These are phyloP conservation scores for Cutaneotrichosporon mucoides DNA, from an alignment of 1,284 basidiomycete genomes.

Conservation along the genomic window DNA sequence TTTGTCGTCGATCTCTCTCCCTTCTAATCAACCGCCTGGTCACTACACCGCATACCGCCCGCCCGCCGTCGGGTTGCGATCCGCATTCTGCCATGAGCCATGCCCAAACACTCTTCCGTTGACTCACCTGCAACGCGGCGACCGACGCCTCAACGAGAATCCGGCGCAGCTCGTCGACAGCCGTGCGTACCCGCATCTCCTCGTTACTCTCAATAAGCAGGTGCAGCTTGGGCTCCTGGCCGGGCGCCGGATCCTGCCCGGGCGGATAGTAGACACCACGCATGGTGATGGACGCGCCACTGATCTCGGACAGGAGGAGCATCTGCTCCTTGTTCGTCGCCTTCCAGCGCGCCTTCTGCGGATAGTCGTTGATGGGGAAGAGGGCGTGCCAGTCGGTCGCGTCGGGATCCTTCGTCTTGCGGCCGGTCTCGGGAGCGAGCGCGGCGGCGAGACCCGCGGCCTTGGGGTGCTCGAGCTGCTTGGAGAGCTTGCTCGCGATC, in stretches of 20 bases:
- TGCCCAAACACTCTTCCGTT: too few species aligned
- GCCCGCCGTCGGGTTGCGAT: slow-evolving; percentile 9
- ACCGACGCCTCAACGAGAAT: slow-evolving; percentile 76
- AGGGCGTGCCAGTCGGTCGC: slow-evolving; percentile 99
- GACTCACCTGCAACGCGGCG: slow-evolving; percentile 39
- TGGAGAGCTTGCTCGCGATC: slow-evolving; percentile 70
- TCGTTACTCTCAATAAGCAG: slow-evolving; percentile 97
- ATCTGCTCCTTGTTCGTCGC: slow-evolving; percentile 99
- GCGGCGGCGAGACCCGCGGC: slow-evolving; percentile 53
- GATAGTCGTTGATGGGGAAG: slow-evolving; percentile 96
- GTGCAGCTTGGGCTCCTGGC: slow-evolving; percentile 94
- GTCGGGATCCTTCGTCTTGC: slow-evolving; percentile 70
- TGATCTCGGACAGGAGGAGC: slow-evolving; percentile 94
- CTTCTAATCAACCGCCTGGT: too few species aligned
- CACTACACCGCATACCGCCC: slow-evolving; percentile 26
- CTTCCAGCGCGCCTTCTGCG: slow-evolving; percentile 97
- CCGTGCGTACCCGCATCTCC: slow-evolving; percentile 60
- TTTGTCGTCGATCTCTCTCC: too few species aligned
- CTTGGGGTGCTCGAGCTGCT: slow-evolving; percentile 61
- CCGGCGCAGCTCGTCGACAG: slow-evolving; percentile 94
- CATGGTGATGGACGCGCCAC: slow-evolving; percentile 95
- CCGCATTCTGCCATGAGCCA: background rate
- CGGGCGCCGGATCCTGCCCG: slow-evolving; percentile 84
- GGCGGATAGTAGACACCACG: slow-evolving; percentile 83
- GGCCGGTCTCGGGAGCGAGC: slow-evolving; percentile 52